Evolutionary conservation across 192 early-diverging fungal species (phyloP).

Genomic region (Lobosporangium transversale): DNA sequence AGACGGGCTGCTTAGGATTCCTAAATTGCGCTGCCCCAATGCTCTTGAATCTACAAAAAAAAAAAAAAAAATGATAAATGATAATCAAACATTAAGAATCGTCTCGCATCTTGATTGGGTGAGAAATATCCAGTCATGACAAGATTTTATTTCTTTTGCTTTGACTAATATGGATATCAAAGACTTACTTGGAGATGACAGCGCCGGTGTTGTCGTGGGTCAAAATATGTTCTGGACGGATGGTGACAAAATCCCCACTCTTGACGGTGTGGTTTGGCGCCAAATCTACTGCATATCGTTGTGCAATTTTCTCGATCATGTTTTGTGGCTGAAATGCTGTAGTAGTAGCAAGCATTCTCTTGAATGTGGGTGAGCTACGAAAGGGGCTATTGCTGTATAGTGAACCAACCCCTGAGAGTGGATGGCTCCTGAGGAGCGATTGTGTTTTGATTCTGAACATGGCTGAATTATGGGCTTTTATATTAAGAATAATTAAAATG

Average conservation of each 20-base stretch:
- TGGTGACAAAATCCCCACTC: constrained; percentile 94
- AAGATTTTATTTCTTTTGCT: no score
- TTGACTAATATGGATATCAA: no score
- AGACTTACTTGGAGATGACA: constrained; percentile 89
- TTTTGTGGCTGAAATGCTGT: constrained; percentile 68
- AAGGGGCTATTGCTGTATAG: background rate
- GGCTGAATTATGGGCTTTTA: background rate
- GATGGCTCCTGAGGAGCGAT: constrained; percentile 8
- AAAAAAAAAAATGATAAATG: no score
- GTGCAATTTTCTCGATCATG: constrained; percentile 95
- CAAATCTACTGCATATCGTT: constrained; percentile 87
- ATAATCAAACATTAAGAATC: background rate
- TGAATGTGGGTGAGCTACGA: constrained; percentile 4
- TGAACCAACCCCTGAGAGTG: no score
- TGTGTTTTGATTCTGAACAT: constrained; percentile 24
- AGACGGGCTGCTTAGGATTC: constrained; percentile 86
- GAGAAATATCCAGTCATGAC: no score
- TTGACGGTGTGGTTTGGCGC: constrained; percentile 71
- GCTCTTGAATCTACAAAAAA: constrained; percentile 74
- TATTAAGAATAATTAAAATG: no score
- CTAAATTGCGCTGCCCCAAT: constrained; percentile 90
- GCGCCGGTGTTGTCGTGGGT: constrained; percentile 98
- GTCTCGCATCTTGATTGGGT: no score
- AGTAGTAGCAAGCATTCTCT: constrained; percentile 44
- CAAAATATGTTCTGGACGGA: constrained; percentile 91